A percentile compares a stretch with the other conserved stretches of the same genome.
These are phyloP conservation scores for Termitomyces sp. DNA, from an alignment of 768 basidiomycete genomes.

Conservation along the genomic window DNA sequence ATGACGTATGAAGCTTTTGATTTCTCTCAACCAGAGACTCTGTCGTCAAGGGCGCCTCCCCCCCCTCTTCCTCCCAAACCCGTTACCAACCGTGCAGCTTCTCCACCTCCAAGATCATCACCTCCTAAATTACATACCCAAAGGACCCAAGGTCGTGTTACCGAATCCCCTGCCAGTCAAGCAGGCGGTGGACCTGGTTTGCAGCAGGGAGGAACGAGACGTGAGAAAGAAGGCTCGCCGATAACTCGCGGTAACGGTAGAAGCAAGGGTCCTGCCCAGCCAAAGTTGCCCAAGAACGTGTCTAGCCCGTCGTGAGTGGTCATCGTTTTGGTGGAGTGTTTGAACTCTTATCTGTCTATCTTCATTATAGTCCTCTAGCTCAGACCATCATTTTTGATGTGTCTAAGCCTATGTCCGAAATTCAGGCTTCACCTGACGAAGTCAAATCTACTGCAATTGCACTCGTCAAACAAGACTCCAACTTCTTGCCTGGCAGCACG, in stretches of 20 bases:
- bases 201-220: constrained; percentile 25
- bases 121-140: constrained; percentile 59
- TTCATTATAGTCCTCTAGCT: constrained; percentile 44
- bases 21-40: constrained; percentile 38
- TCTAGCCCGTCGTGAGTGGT: constrained; percentile 52
- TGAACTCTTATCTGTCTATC: constrained; percentile 2
- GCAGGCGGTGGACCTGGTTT: constrained; percentile 21
- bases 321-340: background rate
- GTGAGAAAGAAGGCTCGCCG: constrained; percentile 72
- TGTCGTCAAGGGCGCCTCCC: constrained; percentile 44
- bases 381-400: constrained; percentile 77
- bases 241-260: constrained; percentile 46
- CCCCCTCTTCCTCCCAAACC: constrained; percentile 65
- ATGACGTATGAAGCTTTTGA: constrained; percentile 46
- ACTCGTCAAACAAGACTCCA: constrained; percentile 78
- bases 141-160: constrained; percentile 44
- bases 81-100: constrained; percentile 37
- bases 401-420: constrained; percentile 63
- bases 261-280: constrained; percentile 33
- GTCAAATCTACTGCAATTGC: constrained; percentile 91
- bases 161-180: constrained; percentile 47
- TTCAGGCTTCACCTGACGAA: constrained; percentile 69
- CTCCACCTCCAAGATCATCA: constrained; percentile 55
- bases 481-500: constrained; percentile 81
- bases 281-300: constrained; percentile 42